Base-by-base conservation (phyloP, 106 monocot genomes). In the Dioscorea zingiberensis region DNA sequence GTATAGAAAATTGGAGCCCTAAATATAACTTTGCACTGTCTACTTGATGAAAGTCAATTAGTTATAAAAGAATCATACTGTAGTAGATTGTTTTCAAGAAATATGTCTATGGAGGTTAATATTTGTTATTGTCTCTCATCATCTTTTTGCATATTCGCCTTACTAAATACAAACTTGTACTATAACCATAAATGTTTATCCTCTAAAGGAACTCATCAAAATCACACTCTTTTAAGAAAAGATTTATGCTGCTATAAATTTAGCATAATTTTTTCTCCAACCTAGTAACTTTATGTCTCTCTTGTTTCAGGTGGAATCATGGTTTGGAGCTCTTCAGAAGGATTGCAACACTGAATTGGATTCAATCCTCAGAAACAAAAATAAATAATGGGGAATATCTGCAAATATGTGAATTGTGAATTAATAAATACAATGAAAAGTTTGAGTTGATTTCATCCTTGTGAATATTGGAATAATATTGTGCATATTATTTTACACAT, bases 231-330 rank as follows among this genome's bases (percentile, higher is more conserved):
- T 62, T 38, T 18, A 6, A 6, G 6, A 6, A 38, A 38, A 38
- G 38, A 6, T 38, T 38, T 2, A 2, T 27, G 4, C 12, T 32
- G 25, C 4, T 8, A 3, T 28, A 12, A 25, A 29, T 2, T 62
- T 62, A 1, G 10, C 3, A 11, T 3, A 9, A 28, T 11, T 27
- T 9, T 61, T 3, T 62, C 16, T 0, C 17, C 61, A 30, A 32
- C 30, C 2, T 30, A 2, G 26, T 26, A 3, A 16, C 9, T 30
- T 62, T 54, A 11, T 25, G 46, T 21, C 27, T 58, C n/a, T 63
- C 10, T 24, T 64, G 28, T 62, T 65, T 45, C 71, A 87, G 87
- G 87, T 84, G 14, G 87, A 87, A 71, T 83, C 74, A 62, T 87
- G 87, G 87, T 16, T 84, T 60, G 54, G 64, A 65, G 60, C 75